A percentile compares a stretch with the other conserved stretches of the same genome.
Evolutionary conservation across 768 basidiomycete species (phyloP).

Genomic region (Mycena maculata): DNA sequence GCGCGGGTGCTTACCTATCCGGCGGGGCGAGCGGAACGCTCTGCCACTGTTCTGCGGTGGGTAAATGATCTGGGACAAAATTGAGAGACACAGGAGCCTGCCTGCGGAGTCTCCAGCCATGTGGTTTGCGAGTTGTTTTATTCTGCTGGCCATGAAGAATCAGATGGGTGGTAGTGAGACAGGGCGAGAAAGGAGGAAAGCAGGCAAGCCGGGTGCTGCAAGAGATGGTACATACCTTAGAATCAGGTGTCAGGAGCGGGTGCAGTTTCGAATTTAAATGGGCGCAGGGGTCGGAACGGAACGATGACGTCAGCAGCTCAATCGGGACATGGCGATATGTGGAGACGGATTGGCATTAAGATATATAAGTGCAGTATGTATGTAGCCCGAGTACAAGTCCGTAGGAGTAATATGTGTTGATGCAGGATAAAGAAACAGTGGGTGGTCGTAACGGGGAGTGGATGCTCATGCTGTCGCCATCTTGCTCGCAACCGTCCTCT

Average conservation of each 20-base stretch:
- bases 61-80: constrained; percentile 4
- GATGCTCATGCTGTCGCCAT: constrained; percentile 75
- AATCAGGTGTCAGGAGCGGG: neutral
- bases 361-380: constrained; percentile 21
- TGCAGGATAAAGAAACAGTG: constrained; percentile 21
- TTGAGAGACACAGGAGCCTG: constrained; percentile 21
- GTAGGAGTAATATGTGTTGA: constrained; percentile 22
- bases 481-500: constrained; percentile 88
- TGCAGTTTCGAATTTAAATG: neutral
- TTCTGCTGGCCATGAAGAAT: constrained; percentile 63
- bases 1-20: constrained; percentile 67
- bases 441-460: constrained; percentile 5
- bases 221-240: neutral
- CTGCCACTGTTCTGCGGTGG: constrained; percentile 75
- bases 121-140: constrained; percentile 70
- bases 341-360: constrained; percentile 12
- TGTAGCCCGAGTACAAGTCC: constrained; percentile 22
- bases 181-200: constrained; percentile 8
- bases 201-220: neutral
- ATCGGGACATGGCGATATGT: constrained; percentile 3
- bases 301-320: too few species aligned
- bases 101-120: constrained; percentile 43
- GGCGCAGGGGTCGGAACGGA: neutral
- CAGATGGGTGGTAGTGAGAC: constrained; percentile 28
- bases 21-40: constrained; percentile 85